These are phyloP conservation scores for Chimonanthus praecox DNA, from an alignment of 164 flowering plant genomes.

Conservation along the genomic window DNA sequence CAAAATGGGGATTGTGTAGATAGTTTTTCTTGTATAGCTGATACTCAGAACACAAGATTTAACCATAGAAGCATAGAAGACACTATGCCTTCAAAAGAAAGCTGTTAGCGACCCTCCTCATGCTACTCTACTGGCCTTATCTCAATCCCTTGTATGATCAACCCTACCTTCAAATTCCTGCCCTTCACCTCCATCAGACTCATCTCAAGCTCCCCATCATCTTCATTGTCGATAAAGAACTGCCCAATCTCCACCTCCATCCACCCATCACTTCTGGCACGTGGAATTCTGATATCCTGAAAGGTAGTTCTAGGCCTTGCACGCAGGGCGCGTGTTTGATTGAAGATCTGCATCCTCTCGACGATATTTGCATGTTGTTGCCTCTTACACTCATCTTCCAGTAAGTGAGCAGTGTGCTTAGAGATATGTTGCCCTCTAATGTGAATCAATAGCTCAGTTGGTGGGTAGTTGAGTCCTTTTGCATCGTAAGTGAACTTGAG, in stretches of 20 bases:
- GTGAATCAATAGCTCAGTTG: slow-evolving; percentile 25
- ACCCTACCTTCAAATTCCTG: slow-evolving; percentile 44
- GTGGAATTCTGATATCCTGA: slow-evolving; percentile 12
- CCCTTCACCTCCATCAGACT: slow-evolving; percentile 28
- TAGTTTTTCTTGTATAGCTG: too few relatives aligned
- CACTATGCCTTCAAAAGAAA: too few relatives aligned
- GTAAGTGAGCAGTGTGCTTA: neutral
- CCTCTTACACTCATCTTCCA: neutral
- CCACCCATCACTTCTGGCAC: slow-evolving; percentile 48
- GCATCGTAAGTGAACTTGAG: slow-evolving; percentile 34
- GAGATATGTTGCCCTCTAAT: neutral
- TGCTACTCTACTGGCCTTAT: slow-evolving; percentile 37
- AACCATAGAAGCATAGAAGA: neutral
- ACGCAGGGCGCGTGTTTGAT: neutral
- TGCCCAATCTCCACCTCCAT: slow-evolving; percentile 55
- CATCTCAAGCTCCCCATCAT: slow-evolving; percentile 39
- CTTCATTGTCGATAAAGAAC: slow-evolving; percentile 22
- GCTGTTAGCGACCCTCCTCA: neutral
- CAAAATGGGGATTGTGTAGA: too few relatives aligned
- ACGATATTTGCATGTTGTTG: neutral
- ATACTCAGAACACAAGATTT: neutral
- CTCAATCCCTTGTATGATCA: slow-evolving; percentile 61
- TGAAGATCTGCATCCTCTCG: too few relatives aligned
- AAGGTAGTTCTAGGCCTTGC: neutral
- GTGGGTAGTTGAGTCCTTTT: slow-evolving; percentile 37